phyloP scores from a whole-genome alignment of 1,284 basidiomycete genomes.

The Salmacisia buchloeana region DNA sequence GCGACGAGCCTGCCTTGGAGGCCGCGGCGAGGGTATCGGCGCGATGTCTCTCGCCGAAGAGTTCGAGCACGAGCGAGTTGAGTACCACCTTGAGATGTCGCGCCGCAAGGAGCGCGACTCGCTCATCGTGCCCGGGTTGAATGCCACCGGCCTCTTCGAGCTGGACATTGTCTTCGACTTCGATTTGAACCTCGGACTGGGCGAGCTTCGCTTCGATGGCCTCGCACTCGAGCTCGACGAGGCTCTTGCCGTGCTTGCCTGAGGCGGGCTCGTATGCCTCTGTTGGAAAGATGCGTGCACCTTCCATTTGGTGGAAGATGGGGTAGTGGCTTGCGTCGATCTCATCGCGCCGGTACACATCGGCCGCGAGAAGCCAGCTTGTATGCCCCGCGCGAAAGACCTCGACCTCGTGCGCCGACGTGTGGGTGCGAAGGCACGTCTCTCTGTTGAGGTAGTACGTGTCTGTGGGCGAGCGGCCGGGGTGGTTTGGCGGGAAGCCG shows the following conservation, averaged over 20 bases:
- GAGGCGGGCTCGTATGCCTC: slow-evolving; percentile 46
- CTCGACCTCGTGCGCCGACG: slow-evolving; percentile 94
- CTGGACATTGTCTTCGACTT: slow-evolving; percentile 77
- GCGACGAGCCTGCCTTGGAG: slow-evolving; percentile 52
- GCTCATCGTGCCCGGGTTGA: slow-evolving; percentile 69
- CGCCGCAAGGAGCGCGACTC: slow-evolving; percentile 59
- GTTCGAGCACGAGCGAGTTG: slow-evolving; percentile 75
- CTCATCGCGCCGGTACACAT: slow-evolving; percentile 97
- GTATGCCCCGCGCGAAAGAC: slow-evolving; percentile 72
- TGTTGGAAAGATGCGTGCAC: slow-evolving; percentile 69
- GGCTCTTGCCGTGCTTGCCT: slow-evolving; percentile 40
- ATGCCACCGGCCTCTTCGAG: slow-evolving; percentile 68
- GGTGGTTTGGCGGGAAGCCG: slow-evolving; percentile 87
- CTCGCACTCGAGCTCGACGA: slow-evolving; percentile 58
- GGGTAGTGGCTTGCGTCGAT: slow-evolving; percentile 96
- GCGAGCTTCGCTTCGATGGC: slow-evolving; percentile 56
- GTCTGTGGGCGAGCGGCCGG: slow-evolving; percentile 81
- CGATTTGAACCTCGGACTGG: slow-evolving; percentile 56
- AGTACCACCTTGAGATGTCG: slow-evolving; percentile 85
- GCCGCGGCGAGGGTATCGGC: slow-evolving; percentile 51
- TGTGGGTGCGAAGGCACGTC: slow-evolving; percentile 92
- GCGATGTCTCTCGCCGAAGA: slow-evolving; percentile 60
- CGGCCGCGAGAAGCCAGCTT: slow-evolving; percentile 88
- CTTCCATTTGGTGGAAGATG: slow-evolving; percentile 98
- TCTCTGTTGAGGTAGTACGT: slow-evolving; percentile 90